These are phyloP conservation scores for Ascochyta pisi DNA, from an alignment of 2,329 filamentous ascomycete species.

Conservation along the genomic window DNA sequence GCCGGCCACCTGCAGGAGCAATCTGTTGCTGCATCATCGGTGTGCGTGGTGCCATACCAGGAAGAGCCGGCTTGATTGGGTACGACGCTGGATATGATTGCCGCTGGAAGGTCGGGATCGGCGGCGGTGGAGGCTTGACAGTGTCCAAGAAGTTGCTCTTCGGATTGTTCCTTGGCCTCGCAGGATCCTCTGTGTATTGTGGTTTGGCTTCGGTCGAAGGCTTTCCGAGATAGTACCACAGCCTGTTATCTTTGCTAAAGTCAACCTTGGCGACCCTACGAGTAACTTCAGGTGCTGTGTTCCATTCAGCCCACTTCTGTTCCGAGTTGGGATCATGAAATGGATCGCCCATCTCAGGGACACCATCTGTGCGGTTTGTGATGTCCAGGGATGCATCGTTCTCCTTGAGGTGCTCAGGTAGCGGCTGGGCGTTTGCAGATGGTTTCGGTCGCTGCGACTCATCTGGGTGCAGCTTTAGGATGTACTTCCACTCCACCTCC, in stretches of 20 bases:
- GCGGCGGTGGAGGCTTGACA: constrained; percentile 54
- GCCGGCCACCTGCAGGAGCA: constrained; percentile 24
- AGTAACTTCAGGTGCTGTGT: constrained; percentile 56
- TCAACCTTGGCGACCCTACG: constrained; percentile 72
- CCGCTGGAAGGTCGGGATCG: constrained; percentile 38
- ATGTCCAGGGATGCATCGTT: constrained; percentile 53
- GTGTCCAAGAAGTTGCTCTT: constrained; percentile 77
- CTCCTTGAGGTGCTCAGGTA: constrained; percentile 65
- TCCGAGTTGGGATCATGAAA: constrained; percentile 55
- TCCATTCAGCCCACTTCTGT: constrained; percentile 71
- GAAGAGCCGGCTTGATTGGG: constrained; percentile 53
- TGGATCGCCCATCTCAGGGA: constrained; percentile 55
- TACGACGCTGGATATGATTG: constrained; percentile 50
- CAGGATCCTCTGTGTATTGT: constrained; percentile 84
- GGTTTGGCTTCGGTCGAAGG: constrained; percentile 88
- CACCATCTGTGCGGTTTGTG: constrained; percentile 58
- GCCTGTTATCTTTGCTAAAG: constrained; percentile 72
- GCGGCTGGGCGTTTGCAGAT: constrained; percentile 73
- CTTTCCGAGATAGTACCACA: constrained; percentile 89
- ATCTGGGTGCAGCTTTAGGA: constrained; percentile 73
- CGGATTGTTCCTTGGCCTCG: constrained; percentile 66
- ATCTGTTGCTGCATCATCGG: constrained; percentile 37
- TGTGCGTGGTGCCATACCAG: constrained; percentile 42
- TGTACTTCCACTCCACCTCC: constrained; percentile 85
- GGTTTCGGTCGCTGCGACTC: constrained; percentile 78